These are phyloP conservation scores for Phytophthora tubulina DNA, from an alignment of 352 stramenopile genomes.

Conservation along the genomic window DNA sequence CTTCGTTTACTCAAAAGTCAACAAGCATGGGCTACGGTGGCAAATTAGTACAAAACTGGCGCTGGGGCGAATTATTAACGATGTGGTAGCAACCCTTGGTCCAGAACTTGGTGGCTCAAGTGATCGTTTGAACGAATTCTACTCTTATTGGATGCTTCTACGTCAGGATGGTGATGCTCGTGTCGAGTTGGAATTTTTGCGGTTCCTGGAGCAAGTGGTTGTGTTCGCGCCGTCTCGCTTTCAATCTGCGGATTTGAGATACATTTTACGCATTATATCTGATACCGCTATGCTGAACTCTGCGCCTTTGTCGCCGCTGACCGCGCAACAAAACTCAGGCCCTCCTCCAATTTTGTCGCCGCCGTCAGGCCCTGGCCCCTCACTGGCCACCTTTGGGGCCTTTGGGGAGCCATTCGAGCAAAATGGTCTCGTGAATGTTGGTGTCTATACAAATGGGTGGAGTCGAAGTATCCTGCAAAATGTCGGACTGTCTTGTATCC, in stretches of 20 bases:
- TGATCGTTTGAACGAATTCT: constrained; percentile 69
- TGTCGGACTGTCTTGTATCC: constrained; percentile 77
- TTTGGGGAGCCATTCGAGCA: constrained; percentile 38
- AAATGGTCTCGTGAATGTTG: constrained; percentile 53
- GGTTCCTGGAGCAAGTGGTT: constrained; percentile 86
- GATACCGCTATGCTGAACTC: constrained; percentile 49
- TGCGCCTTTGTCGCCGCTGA: constrained; percentile 8
- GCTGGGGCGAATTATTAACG: constrained; percentile 74
- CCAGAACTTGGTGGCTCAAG: constrained; percentile 57
- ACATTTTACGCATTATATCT: constrained; percentile 71
- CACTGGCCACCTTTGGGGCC: constrained; percentile 33
- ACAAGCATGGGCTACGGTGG: constrained; percentile 63
- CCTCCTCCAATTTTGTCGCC: constrained; percentile 32
- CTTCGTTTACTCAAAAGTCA: constrained; percentile 77
- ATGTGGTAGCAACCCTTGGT: constrained; percentile 69
- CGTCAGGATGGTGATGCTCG: constrained; percentile 74
- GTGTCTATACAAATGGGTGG: constrained; percentile 58
- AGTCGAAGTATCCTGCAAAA: constrained; percentile 76
- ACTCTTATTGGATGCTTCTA: constrained; percentile 77
- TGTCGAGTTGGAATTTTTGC: constrained; percentile 82
- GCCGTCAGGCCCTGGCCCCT: constrained; percentile 22
- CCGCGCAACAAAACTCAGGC: constrained; percentile 23
- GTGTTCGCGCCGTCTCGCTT: constrained; percentile 81
- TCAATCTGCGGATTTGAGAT: constrained; percentile 58
- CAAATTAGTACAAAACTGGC: constrained; percentile 66